Conservation (phyloP, 108 stramenopile species). For the Cyclostephanos invisitatus region DNA sequence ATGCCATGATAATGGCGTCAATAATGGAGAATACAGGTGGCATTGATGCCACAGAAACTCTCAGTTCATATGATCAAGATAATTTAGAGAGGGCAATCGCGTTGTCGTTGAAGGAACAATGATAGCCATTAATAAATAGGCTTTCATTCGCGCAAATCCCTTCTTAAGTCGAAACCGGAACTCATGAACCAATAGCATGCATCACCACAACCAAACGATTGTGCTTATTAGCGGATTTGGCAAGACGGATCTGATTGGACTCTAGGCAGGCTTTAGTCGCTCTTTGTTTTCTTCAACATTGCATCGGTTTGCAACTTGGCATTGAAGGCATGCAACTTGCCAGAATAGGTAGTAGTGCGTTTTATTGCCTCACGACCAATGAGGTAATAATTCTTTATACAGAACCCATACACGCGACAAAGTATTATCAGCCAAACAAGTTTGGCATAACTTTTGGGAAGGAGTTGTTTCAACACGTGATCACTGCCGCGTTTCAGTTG, state of each 20-base stretch:
- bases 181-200: slow-evolving; percentile 61
- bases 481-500: slow-evolving; percentile 50
- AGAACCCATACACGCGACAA: slow-evolving; percentile 75
- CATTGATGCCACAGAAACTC: slow-evolving; percentile 4
- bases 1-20: slow-evolving; percentile 35
- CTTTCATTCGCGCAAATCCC: no score
- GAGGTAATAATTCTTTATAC: slow-evolving; percentile 87
- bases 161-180: no score
- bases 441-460: slow-evolving; percentile 74
- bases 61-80: slow-evolving; percentile 25
- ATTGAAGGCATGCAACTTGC: slow-evolving; percentile 81
- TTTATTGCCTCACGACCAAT: slow-evolving; percentile 84
- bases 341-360: slow-evolving; percentile 84
- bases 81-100: slow-evolving; percentile 41
- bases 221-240: slow-evolving; percentile 99
- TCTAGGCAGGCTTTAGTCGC: slow-evolving; percentile 20
- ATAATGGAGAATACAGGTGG: slow-evolving; percentile 7
- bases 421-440: slow-evolving; percentile 85
- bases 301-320: slow-evolving; percentile 78
- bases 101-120: slow-evolving; percentile 32
- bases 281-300: slow-evolving; percentile 57
- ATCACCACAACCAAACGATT: slow-evolving; percentile 98
- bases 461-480: slow-evolving; percentile 49
- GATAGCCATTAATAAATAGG: not conserved
- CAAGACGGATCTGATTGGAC: slow-evolving; percentile 91